Evolutionary conservation across 768 basidiomycete species (phyloP).

Genomic region (Agaricus sinodeliciosus): DNA sequence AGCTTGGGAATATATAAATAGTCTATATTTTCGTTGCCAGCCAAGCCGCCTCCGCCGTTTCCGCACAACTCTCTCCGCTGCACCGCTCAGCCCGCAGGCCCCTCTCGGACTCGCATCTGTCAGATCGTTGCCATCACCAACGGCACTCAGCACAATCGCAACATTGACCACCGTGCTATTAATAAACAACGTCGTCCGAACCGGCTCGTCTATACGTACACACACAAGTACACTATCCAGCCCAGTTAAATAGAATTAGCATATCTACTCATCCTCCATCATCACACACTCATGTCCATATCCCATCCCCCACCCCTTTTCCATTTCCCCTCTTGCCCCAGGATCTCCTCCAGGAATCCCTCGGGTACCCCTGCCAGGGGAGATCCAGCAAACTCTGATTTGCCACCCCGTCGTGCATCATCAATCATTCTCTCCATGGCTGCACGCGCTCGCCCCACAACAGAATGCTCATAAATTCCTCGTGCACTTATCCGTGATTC

Average conservation of each 20-base stretch:
- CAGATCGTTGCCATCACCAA: conserved; percentile 12
- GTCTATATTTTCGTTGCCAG: too few species aligned
- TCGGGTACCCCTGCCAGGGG: conserved; percentile 52
- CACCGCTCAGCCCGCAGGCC: neutral
- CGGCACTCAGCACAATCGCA: conserved; percentile 5
- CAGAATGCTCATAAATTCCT: conserved; percentile 52
- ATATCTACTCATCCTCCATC: neutral
- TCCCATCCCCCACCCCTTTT: conserved; percentile 26
- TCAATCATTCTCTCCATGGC: conserved; percentile 52
- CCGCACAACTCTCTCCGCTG: conserved; percentile 18
- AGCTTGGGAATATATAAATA: conserved; percentile 16
- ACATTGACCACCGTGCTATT: conserved; percentile 5
- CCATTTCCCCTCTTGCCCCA: conserved; percentile 26
- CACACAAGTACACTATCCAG: conserved; percentile 10
- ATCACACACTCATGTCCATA: conserved; percentile 22
- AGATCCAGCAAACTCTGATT: conserved; percentile 47
- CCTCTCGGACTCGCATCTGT: conserved; percentile 4
- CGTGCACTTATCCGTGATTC: conserved; percentile 47
- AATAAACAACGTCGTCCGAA: conserved; percentile 11
- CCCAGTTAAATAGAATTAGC: conserved; percentile 12
- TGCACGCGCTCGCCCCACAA: conserved; percentile 56
- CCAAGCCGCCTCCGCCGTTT: conserved; percentile 12
- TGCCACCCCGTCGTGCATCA: conserved; percentile 27
- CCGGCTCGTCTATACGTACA: conserved; percentile 14
- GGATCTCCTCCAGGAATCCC: conserved; percentile 62